Conservation (phyloP, 352 stramenopile genomes). For the Aphanomyces cochlioides region DNA sequence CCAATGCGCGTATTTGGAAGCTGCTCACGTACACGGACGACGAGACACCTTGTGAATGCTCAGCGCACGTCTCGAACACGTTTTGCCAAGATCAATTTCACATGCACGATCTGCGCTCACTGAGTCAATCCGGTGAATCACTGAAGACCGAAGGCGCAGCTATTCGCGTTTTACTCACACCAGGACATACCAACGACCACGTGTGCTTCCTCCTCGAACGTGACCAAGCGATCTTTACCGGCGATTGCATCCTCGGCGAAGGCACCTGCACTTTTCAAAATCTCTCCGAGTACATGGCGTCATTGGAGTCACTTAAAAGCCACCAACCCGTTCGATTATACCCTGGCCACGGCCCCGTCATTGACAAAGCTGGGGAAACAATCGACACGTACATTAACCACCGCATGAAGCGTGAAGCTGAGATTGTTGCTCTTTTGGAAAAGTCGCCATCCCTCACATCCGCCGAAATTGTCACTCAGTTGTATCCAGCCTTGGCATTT, state of each 20-base stretch:
- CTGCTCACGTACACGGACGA: slow-evolving; percentile 31
- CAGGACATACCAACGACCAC: slow-evolving; percentile 83
- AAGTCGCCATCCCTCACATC: slow-evolving; percentile 33
- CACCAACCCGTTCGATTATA: slow-evolving; percentile 53
- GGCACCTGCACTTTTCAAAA: slow-evolving; percentile 86
- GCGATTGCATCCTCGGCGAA: slow-evolving; percentile 78
- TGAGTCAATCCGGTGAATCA: neutral
- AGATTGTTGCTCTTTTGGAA: slow-evolving; percentile 51
- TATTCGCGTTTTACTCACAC: slow-evolving; percentile 65
- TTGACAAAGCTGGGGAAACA: slow-evolving; percentile 55
- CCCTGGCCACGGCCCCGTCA: slow-evolving; percentile 66
- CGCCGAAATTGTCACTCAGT: slow-evolving; percentile 45
- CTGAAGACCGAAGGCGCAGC: slow-evolving; percentile 29
- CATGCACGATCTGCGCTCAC: slow-evolving; percentile 5
- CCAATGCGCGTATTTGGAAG: slow-evolving; percentile 64
- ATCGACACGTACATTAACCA: slow-evolving; percentile 77
- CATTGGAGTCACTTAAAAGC: slow-evolving; percentile 48
- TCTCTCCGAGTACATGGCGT: slow-evolving; percentile 72
- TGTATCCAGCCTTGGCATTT: slow-evolving; percentile 60
- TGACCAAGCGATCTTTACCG: slow-evolving; percentile 57
- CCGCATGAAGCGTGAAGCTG: slow-evolving; percentile 60
- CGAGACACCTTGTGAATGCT: slow-evolving; percentile 11
- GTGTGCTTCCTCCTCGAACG: slow-evolving; percentile 69
- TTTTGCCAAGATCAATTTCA: slow-evolving; percentile 13
- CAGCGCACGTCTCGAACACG: slow-evolving; percentile 15